phyloP scores from a whole-genome alignment of 768 basidiomycete genomes.

The Tricholoma saponaceum region DNA sequence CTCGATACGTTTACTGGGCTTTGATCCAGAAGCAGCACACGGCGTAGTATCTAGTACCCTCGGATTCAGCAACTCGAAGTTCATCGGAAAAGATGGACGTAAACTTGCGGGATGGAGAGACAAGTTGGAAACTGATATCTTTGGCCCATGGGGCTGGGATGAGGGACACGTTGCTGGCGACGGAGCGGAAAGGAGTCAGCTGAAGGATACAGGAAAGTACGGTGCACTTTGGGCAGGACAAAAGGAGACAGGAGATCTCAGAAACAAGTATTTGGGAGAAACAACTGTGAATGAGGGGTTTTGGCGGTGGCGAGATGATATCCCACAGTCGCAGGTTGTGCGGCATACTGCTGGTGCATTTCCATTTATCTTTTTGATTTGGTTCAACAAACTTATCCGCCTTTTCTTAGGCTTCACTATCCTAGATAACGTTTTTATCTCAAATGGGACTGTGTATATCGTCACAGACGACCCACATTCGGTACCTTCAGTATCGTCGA shows the following conservation, averaged over 20 bases:
- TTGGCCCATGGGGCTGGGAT: constrained; percentile 69
- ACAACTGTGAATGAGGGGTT: constrained; percentile 50
- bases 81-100: constrained; percentile 43
- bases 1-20: constrained; percentile 49
- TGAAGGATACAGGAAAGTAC: constrained; percentile 35
- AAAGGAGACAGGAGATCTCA: constrained; percentile 22
- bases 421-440: constrained; percentile 76
- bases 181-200: constrained; percentile 44
- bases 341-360: constrained; percentile 62
- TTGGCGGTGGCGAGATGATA: constrained; percentile 47
- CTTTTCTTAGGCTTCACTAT: constrained; percentile 67
- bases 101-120: constrained; percentile 52
- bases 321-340: constrained; percentile 54
- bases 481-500: constrained; percentile 55
- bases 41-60: constrained; percentile 34
- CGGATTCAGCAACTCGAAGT: constrained; percentile 33
- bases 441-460: constrained; percentile 68
- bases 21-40: constrained; percentile 37
- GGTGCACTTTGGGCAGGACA: constrained; percentile 41
- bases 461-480: constrained; percentile 60
- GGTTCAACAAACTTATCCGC: background rate
- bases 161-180: constrained; percentile 55
- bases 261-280: constrained; percentile 26
- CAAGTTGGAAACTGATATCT: constrained; percentile 55
- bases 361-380: constrained; percentile 11